Percentiles rank a stretch among this genome's conserved stretches.
phyloP scores from a whole-genome alignment of 257 asterid species.

The Penstemon eatonii region DNA sequence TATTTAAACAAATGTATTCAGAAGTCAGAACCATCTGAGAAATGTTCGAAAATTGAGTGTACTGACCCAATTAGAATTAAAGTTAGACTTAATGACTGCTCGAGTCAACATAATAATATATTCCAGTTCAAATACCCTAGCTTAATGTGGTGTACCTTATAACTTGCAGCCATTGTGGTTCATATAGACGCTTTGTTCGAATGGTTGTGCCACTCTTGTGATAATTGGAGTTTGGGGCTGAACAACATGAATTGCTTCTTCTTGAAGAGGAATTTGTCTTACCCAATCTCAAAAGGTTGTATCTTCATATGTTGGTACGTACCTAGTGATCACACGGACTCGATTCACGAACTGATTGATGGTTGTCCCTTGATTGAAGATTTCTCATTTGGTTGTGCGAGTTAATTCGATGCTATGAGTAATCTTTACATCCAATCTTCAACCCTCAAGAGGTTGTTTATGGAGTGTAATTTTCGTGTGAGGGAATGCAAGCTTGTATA shows the following conservation, averaged over 20 bases:
- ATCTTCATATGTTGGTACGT: neutral
- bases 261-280: neutral
- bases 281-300: slow-evolving; percentile 4
- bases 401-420: neutral
- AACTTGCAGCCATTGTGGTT: neutral
- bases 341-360: neutral
- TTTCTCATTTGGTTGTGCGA: neutral
- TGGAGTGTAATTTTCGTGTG: neutral
- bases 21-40: too few relatives aligned
- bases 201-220: slow-evolving; percentile 4
- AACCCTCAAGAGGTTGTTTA: neutral
- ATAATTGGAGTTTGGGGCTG: neutral
- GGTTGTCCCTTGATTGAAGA: neutral
- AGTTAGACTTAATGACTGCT: neutral
- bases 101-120: neutral
- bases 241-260: neutral
- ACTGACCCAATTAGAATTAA: too few relatives aligned
- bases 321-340: neutral
- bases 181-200: neutral
- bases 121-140: too few relatives aligned
- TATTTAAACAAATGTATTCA: too few relatives aligned
- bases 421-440: neutral
- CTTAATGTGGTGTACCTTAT: neutral
- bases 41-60: too few relatives aligned
- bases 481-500: neutral